These are phyloP conservation scores for Backusella circina DNA, from an alignment of 192 early-diverging fungal species.

Conservation along the genomic window DNA sequence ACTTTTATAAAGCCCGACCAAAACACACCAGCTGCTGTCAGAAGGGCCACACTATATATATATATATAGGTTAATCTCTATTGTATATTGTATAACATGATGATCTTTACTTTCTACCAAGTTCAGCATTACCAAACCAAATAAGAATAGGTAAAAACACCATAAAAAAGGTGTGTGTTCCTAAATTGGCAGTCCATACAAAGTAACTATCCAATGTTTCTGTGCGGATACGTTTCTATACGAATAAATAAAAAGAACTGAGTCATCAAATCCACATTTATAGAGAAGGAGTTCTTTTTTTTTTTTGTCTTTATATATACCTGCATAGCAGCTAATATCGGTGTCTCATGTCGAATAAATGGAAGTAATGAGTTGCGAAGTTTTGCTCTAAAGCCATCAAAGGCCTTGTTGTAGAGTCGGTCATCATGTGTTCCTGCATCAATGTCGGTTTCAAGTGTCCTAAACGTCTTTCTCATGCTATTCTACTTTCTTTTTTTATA, in stretches of 20 bases:
- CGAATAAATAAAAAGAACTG: not conserved
- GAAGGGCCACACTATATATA: constrained; percentile 16
- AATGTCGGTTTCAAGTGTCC: constrained; percentile 30
- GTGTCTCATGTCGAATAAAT: constrained; percentile 43
- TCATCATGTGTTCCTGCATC: constrained; percentile 54
- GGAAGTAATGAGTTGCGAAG: constrained; percentile 43
- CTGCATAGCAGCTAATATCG: constrained; percentile 46
- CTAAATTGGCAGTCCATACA: constrained; percentile 69
- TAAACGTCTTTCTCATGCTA: constrained; percentile 26
- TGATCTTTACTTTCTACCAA: constrained; percentile 49
- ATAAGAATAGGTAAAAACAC: constrained; percentile 75
- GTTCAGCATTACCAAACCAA: constrained; percentile 69
- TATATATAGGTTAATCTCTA: not conserved
- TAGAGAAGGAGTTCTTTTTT: too few relatives aligned
- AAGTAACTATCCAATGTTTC: constrained; percentile 62
- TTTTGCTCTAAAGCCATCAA: constrained; percentile 38
- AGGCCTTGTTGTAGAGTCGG: constrained; percentile 45
- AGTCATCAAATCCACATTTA: not conserved
- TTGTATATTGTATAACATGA: not conserved
- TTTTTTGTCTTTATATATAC: constrained; percentile 23
- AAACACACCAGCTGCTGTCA: constrained; percentile 52
- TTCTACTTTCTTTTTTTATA: too few relatives aligned
- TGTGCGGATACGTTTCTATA: constrained; percentile 40
- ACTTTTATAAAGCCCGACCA: constrained; percentile 61
- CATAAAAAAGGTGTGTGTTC: constrained; percentile 88